Conservation (phyloP, 164 flowering plant species). For the Stephania yunnanensis region DNA sequence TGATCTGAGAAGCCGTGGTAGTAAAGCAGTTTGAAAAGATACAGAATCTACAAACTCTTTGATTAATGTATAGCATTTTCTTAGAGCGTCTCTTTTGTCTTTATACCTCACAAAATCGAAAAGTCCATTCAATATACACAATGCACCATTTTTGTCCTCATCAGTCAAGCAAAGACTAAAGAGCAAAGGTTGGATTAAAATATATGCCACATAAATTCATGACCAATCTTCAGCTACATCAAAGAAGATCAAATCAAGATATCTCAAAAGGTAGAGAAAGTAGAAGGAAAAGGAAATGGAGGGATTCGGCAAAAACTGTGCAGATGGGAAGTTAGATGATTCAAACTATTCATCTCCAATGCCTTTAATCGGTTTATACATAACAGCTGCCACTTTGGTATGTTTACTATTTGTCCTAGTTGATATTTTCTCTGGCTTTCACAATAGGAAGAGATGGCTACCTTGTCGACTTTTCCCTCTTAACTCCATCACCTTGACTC, state of each 20-base stretch:
- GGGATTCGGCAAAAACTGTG: neutral
- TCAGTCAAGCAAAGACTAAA: neutral
- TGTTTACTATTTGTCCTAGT: neutral
- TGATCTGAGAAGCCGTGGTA: too few relatives aligned
- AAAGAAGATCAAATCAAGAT: neutral
- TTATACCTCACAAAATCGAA: too few relatives aligned
- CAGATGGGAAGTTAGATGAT: too few relatives aligned
- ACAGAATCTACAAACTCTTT: too few relatives aligned
- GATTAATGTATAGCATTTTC: too few relatives aligned
- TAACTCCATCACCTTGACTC: neutral
- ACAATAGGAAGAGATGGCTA: neutral
- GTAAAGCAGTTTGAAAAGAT: too few relatives aligned
- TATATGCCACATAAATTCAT: too few relatives aligned
- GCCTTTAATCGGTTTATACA: slow-evolving; percentile 4
- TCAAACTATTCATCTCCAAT: neutral
- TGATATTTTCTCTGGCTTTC: neutral
- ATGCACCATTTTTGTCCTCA: neutral
- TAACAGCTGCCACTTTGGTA: neutral
- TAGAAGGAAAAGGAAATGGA: neutral
- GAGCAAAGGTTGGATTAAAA: neutral
- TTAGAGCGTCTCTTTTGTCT: neutral
- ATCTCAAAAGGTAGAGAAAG: neutral
- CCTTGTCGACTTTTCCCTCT: slow-evolving; percentile 1
- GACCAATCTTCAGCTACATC: too few relatives aligned
- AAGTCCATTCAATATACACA: too few relatives aligned